Evolutionary conservation across 208 protist species (phyloP), one percentile per base, ranked within the genome.

Genomic region (Histomonas meleagridis): DNA sequence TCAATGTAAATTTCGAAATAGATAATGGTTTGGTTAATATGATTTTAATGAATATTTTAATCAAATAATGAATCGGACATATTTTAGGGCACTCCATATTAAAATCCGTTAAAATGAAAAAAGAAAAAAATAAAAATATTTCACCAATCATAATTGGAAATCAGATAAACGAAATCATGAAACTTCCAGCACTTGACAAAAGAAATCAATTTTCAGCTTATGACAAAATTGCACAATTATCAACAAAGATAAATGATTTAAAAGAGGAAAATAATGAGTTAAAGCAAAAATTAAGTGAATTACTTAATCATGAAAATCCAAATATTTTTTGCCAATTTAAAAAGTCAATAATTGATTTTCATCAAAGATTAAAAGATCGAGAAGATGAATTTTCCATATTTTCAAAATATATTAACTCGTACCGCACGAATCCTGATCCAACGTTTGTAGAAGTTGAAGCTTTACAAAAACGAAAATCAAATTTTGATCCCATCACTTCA

Each of bases 381-480:
- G 76, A 86, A 43, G 38, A 48, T 32, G 76, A 86, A 86, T 40
- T 86, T 32, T n/a, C 23, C 14, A 43, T 40, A 38, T 86, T 86
- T 55, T 86, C 76, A 7, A 32, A 43, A 7, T 46, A 55, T 86
- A 12, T 86, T 14, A 43, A 43, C 21, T 43, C 76, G 4, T 86
- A 57, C 28, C 7, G 76, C 7, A 48, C 43, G 18, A 32, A 86
- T 38, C 16, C 46, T 10, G 18, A 51, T 43, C 76, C 76, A n/a
- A 86, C 76, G 38, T 86, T 86, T 55, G 76, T 86, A n/a, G 26
- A 55, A 57, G 76, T 86, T 38, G 76, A 86, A 38, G 23, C 40
- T 51, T 40, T 46, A 14, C 51, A 86, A 38, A 18, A 46, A 55
- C 23, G 46, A 86, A 51, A 16, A 38, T 46, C 76, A 38, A 23